phyloP scores from a whole-genome alignment of 1,139 yeast genomes.

The Blastobotrys elegans region DNA sequence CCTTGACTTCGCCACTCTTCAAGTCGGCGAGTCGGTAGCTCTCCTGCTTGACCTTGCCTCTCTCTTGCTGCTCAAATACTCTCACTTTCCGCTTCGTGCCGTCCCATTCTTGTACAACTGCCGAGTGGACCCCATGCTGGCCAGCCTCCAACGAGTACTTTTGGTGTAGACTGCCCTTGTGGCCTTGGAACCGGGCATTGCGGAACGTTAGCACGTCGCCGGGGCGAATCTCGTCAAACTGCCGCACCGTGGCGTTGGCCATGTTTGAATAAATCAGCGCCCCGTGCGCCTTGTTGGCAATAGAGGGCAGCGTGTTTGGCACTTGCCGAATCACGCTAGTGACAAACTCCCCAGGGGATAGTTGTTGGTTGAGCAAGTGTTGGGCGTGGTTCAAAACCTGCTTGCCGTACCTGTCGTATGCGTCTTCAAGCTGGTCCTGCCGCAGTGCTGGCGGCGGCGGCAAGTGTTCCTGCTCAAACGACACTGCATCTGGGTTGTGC shows the following conservation, averaged over 20 bases:
- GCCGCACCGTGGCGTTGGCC: constrained; percentile 53
- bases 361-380: constrained; percentile 19
- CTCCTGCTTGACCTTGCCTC: constrained; percentile 50
- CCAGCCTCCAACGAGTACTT: constrained; percentile 48
- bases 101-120: constrained; percentile 67
- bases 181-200: constrained; percentile 68
- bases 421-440: constrained; percentile 47
- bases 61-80: constrained; percentile 52
- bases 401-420: constrained; percentile 40
- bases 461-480: constrained; percentile 41
- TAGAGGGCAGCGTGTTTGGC: constrained; percentile 48
- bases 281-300: constrained; percentile 70
- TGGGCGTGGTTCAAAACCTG: constrained; percentile 28
- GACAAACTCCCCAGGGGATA: constrained; percentile 30
- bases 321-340: constrained; percentile 33
- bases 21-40: constrained; percentile 67
- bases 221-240: constrained; percentile 60
- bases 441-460: constrained; percentile 46
- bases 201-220: constrained; percentile 82
- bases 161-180: constrained; percentile 51
- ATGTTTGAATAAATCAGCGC: constrained; percentile 60
- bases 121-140: constrained; percentile 31
- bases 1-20: constrained; percentile 72
- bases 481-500: constrained; percentile 52
- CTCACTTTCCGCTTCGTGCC: constrained; percentile 67